Evolutionary conservation across 768 basidiomycete species (phyloP), one percentile per base, ranked within the genome.

Genomic region (Leucosporidium yakuticum): DNA sequence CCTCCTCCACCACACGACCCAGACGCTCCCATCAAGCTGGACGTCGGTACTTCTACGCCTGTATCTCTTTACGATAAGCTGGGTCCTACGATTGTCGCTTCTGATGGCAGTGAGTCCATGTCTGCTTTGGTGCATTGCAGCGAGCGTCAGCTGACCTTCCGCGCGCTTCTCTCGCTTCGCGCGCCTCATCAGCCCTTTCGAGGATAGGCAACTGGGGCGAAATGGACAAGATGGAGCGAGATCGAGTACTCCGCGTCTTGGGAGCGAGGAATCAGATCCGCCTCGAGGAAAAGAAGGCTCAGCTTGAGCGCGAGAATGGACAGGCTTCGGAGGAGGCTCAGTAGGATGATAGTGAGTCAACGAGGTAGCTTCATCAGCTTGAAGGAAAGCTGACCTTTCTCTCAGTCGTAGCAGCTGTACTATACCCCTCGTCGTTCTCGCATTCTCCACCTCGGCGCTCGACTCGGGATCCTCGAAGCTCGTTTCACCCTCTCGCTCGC

Each of bases 201-300:
- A 62, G 71, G 23, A 73, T 73, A 51, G 59, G 57, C 23, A 54
- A 66, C 48, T 73, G 71, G 71, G 3, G 15, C 0, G 63, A 69
- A 31, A 64, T 58, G 68, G 57, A 31, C 4, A 39, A 49, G 12
- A 23, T 44, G 5, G 71, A 73, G 50, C 60, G 63, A 7, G 53
- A 19, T 5, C 29, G 57, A 25, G 68, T 67, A 17, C 56, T 73
- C 34, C 29, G 71, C 25, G 71, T 73, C 0, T 49, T 73, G 8
- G 71, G 71, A 17, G 62, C 61, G 49, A 31, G 71, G 19, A 73
- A 73, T 29, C 4, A n/a, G 60, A 31, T 62, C 8, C 36, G 71
- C 1, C 44, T 73, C 20, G 71, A 66, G 14, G 48, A 25, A 58
- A 68, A 63, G 57, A 68, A 65, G 57, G 64, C 61, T 1, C 61